Evolutionary conservation across 2,329 filamentous ascomycete genomes (phyloP), one percentile per base, ranked within the genome.

Genomic region (Ceratocystis eucalypticola): DNA sequence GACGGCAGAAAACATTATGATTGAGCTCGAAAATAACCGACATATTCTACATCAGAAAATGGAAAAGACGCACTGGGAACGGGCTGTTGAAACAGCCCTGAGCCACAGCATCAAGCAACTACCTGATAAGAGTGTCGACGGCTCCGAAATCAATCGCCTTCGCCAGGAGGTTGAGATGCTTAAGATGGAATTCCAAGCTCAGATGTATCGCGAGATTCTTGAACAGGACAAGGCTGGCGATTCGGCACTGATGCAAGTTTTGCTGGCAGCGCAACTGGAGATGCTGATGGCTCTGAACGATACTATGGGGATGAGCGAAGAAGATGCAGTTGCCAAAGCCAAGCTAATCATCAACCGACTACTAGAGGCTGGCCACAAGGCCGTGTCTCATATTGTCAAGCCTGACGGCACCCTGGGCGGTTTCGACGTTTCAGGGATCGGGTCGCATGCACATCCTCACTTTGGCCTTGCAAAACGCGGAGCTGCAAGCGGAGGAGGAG

Each of bases 261-360:
- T 99, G 65, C 82, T 97, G 10, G 87, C 88, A 65, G 90, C 93
- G 12, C 93, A 97, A 72, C 96, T 99, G 71, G 92, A 96, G 72
- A 93, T 92, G 1, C 83, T 97, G 68, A 80, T 89, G 3, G 90
- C 91, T 0, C 83, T 99, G 65, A 85, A 88, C 65, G 88, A 90
- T 70, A 89, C 94, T 28, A 83, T 93, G 70, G 80, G 83, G 45
- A 91, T 97, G 86, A 87, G 82, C 67, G 90, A 96, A 73, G 84
- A 88, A 44, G 88, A 95, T 69, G 94, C 93, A 1, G 82, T 96
- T 1, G 80, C 87, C 17, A 86, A 89, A 66, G 94, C 92, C 30
- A 91, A 88, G 73, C 80, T 80, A 25, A 86, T 92, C 61, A 85
- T 99, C 63, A 82, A 84, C 67, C 87, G 88, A 68, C 82, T 99